Base-by-base conservation (phyloP, 495 filamentous ascomycete genomes). In the Cercophora sp. region DNA sequence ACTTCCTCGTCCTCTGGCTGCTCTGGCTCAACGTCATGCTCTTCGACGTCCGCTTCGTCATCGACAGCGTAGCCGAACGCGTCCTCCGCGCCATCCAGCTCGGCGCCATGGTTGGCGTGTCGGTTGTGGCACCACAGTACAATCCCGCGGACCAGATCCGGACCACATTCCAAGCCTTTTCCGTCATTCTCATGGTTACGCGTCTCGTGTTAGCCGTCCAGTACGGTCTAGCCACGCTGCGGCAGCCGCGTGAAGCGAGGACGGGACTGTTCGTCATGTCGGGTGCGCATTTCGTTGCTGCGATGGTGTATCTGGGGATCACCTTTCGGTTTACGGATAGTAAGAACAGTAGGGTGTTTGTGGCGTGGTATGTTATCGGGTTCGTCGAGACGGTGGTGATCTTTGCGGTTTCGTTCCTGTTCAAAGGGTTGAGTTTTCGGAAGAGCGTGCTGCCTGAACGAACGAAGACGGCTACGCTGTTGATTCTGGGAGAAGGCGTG, bases 11-110 rank as follows among this genome's bases (percentile, higher is more conserved):
- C 11, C 43, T 46, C 24, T 46, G 43, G 43, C 20, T 46, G 15
- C 24, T 46, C n/a, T 46, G 43, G 43, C 43, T 46, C 1, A 31
- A 46, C 25, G 43, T 46, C 25, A 46, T 46, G 22, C 43, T 46
- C 1, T 46, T 46, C 23, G 43, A 46, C 25, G 43, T 46, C 20
- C 43, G 43, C 3, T 46, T 46, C 24, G 43, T 46, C 9, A 26
- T 46, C 26, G 43, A 46, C 43, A 46, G 43, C 43, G 25, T 46
- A 24, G 15, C 43, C 10, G 43, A 46, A 13, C 29, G 43, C 15
- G 20, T 46, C 5, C 43, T 46, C 1, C 9, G 43, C 15, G 43
- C 43, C 11, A 29, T 46, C 24, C 43, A 46, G 13, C 43, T 46
- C 9, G 43, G 43, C 1, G 43, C 43, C 2, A 29, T 29, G 43